Evolutionary conservation across 495 filamentous ascomycete genomes (phyloP).

Genomic region (Hypoxylon crocopeplum): DNA sequence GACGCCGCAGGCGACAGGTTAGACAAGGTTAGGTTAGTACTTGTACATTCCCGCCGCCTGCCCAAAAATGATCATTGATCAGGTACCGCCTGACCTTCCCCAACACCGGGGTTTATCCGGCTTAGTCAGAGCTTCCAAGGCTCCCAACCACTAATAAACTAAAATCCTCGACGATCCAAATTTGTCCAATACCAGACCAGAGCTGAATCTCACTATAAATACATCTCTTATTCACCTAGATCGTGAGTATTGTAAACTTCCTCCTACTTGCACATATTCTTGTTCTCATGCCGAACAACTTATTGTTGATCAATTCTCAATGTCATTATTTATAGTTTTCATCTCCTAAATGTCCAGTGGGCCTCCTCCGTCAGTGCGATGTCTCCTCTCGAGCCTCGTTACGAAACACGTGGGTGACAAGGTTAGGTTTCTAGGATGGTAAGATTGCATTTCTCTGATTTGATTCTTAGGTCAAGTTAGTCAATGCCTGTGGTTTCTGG

Average conservation of each 20-base stretch:
- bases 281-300: too few relatives aligned
- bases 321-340: too few relatives aligned
- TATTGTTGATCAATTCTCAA: too few relatives aligned
- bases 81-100: slow-evolving; percentile 17
- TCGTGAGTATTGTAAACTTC: too few relatives aligned
- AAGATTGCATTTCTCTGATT: slow-evolving; percentile 49
- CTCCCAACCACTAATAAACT: too few relatives aligned
- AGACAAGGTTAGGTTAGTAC: neutral
- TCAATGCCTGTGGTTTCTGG: neutral
- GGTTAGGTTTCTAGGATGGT: slow-evolving; percentile 93
- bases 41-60: slow-evolving; percentile 11
- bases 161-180: too few relatives aligned
- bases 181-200: too few relatives aligned
- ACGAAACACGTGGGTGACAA: slow-evolving; percentile 67
- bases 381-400: slow-evolving; percentile 70
- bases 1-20: slow-evolving; percentile 24
- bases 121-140: slow-evolving; percentile 4
- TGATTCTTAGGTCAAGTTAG: neutral
- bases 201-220: too few relatives aligned
- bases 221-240: too few relatives aligned
- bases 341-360: slow-evolving; percentile 63
- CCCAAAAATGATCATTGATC: neutral
- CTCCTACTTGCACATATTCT: too few relatives aligned
- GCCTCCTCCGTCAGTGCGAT: slow-evolving; percentile 69
- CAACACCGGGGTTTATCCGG: slow-evolving; percentile 13